Conservation (phyloP, 164 flowering plant genomes). For the Nymphaea thermarum region DNA sequence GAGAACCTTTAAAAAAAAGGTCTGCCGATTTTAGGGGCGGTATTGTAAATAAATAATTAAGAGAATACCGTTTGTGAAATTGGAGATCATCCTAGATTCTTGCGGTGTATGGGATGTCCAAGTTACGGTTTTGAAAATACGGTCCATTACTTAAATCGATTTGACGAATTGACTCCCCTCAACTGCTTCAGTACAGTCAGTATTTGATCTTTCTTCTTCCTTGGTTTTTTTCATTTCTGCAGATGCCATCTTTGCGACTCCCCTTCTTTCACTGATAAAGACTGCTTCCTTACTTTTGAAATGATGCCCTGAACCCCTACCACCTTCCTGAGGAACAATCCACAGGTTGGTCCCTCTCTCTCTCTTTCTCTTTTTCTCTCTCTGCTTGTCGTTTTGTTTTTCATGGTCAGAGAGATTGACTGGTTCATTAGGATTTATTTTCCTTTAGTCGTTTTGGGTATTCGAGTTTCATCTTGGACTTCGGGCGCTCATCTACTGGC, state of each 20-base stretch:
- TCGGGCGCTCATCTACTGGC: too few relatives aligned
- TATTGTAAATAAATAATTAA: neutral
- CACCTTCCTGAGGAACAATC: neutral
- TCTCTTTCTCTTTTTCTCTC: neutral
- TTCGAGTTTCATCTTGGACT: too few relatives aligned
- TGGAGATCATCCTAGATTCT: neutral
- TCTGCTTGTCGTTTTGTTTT: neutral
- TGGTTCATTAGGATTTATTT: too few relatives aligned
- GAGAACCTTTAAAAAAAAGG: too few relatives aligned
- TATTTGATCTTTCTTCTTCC: neutral
- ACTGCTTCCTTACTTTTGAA: neutral
- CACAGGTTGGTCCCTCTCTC: neutral
- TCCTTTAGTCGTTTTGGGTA: too few relatives aligned
- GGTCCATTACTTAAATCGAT: neutral
- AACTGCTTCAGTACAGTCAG: neutral
- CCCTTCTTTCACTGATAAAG: neutral
- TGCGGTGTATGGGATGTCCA: neutral
- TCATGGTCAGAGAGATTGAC: too few relatives aligned
- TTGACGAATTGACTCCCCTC: too few relatives aligned
- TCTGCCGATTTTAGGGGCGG: neutral
- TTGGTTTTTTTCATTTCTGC: neutral
- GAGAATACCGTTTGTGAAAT: neutral
- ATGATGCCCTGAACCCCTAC: neutral
- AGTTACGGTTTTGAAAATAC: neutral
- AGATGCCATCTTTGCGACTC: neutral